Conservation (phyloP, 768 basidiomycete genomes). For the Cyathus striatus region DNA sequence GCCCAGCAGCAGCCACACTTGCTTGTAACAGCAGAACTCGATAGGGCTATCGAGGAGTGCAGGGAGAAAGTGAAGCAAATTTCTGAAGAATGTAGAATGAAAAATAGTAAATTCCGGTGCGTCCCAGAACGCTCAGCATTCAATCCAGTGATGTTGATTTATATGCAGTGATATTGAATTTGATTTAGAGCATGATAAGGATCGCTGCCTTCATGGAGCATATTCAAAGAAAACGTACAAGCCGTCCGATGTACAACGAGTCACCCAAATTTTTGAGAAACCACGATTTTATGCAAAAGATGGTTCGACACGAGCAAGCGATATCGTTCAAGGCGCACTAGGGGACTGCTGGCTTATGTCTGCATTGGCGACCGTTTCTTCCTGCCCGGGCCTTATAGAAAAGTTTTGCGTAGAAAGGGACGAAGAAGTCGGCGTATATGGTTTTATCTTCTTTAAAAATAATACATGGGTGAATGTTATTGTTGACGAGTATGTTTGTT, state of each 20-base stretch:
- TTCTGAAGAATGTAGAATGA: neutral
- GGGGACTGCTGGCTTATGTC: constrained; percentile 44
- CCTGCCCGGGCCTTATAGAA: constrained; percentile 32
- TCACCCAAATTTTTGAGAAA: neutral
- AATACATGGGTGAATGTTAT: constrained; percentile 46
- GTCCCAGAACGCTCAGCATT: neutral
- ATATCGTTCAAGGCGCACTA: constrained; percentile 43
- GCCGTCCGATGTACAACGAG: neutral
- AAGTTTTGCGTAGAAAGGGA: constrained; percentile 41
- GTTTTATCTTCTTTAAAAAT: constrained; percentile 54
- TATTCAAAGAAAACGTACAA: constrained; percentile 10
- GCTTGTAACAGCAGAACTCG: neutral
- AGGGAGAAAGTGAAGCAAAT: neutral
- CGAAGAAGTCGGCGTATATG: constrained; percentile 50
- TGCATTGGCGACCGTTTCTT: constrained; percentile 33
- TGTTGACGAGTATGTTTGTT: constrained; percentile 46
- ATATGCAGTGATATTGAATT: neutral
- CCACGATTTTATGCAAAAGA: constrained; percentile 15
- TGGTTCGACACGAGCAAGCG: constrained; percentile 31
- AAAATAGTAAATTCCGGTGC: neutral
- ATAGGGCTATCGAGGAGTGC: neutral
- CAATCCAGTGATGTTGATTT: neutral
- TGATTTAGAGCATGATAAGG: neutral
- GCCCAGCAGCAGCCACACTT: constrained; percentile 4
- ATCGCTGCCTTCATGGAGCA: neutral